Evolutionary conservation across 176 grass and related monocot genomes (phyloP), one percentile per base, ranked within the genome.

Genomic region (Poa pratensis): DNA sequence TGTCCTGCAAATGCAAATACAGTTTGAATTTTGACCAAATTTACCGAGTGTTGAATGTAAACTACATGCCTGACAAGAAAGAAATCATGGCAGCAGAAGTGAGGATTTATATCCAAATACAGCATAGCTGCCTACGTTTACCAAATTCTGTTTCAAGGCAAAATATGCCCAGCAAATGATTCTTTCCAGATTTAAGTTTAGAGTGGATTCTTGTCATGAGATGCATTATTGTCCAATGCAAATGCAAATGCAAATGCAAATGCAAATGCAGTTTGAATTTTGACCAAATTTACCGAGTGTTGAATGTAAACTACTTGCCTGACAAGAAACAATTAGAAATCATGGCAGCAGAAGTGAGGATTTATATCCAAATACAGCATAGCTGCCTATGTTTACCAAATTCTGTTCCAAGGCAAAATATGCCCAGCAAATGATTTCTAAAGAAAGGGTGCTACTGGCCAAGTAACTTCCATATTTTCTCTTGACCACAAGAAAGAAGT

Each of bases 1-100:
- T 49, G 1, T 55, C 69, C 59, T 67, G 46, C 48, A 74, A 84
- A 74, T 57, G 35, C 46, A 74, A 84, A 74, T 37, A 65, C 5
- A 75, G 22, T 58, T 89, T 66, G 2, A 73, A 27, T 65, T 13
- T 26, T 85, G 49, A 80, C 39, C 17, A 28, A 17, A 84, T 59
- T 75, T 43, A 43, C 0, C 42, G 50, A 20, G 37, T 32, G 32
- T 85, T 57, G 49, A 67, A 57, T 69, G 28, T 50, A 50, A 78
- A 78, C 18, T 40, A 42, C 57, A 59, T 69, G 42, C 35, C 5
- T 62, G 53, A 51, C 2, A 20, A 27, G 11, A 75, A 17, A 35
- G 24, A 81, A 78, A 48, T 22, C n/a, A 73, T 73, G 22, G 27
- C 3, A 74, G n/a, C 39, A 85, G 1, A 71, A 13, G 39, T 23